Base-by-base conservation (phyloP, 192 early-diverging fungal species). In the Podila verticillata region DNA sequence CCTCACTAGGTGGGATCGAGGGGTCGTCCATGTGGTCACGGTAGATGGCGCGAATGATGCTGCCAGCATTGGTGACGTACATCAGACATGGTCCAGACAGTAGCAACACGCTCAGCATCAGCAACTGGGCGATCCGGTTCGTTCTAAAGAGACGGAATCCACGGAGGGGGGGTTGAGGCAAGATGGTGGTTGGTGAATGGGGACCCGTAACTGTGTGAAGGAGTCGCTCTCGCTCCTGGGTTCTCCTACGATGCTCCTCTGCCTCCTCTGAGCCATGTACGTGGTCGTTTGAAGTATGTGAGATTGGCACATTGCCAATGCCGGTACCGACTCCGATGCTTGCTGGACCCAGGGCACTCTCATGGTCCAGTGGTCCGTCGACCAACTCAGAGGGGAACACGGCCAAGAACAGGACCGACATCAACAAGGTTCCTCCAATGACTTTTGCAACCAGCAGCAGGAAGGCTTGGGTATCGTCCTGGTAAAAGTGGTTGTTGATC, bases 401-500 rank as follows among this genome's bases (percentile, higher is more conserved):
- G 6, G 26, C n/a, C 3, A 80, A 56, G 48, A 80, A 80, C 1
- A 80, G 22, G 28, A 72, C 22, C 10, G 77, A 80, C 39, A 83
- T 54, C 60, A 90, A 57, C 48, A 88, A 85, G n/a, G 74, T 86
- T 8, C 51, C 66, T 3, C 74, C 84, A 19, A 88, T 87, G 15
- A 84, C 75, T 5, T 75, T 57, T 20, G 89, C 84, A 61, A 92
- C 82, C 22, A 89, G 85, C 13, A 84, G 22, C 70, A 92, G 44
- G 60, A 90, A 90, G 20, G 77, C 71, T 30, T 70, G 81, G 0
- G 88, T 88, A 26, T 84, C 81, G 7, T 70, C n/a, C 48, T 88
- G 85, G 60, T 89, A 91, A 65, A 80, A 87, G 24, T 65, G 70
- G 4, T 74, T 84, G 72, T 90, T 87, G 22, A 92, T 72, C 59